phyloP scores from a whole-genome alignment of 495 filamentous ascomycete species.

The Penicillium soppii region DNA sequence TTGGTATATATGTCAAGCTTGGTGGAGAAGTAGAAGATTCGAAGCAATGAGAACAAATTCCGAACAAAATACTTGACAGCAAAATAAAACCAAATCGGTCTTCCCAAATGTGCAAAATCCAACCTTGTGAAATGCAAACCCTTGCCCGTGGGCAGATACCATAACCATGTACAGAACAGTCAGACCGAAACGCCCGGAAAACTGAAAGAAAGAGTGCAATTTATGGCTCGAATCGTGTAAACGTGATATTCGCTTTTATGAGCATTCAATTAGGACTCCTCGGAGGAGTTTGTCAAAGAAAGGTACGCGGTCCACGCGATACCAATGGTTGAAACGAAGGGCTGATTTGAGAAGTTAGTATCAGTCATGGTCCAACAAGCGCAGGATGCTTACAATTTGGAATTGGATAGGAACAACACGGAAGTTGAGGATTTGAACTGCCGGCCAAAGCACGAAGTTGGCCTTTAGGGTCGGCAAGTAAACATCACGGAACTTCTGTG shows the following conservation, averaged over 20 bases:
- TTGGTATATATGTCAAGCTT: not conserved
- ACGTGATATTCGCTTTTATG: slow-evolving; percentile 13
- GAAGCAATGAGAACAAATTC: not conserved
- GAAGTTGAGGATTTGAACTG: slow-evolving; percentile 97
- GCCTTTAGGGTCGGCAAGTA: slow-evolving; percentile 93
- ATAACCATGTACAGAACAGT: slow-evolving; percentile 17
- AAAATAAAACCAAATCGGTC: not conserved
- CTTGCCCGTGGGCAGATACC: slow-evolving; percentile 2
- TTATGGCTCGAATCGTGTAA: slow-evolving; percentile 17
- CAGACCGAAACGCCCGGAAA: slow-evolving; percentile 19
- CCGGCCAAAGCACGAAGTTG: slow-evolving; percentile 94
- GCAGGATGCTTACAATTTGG: slow-evolving; percentile 74
- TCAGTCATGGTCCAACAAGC: not conserved
- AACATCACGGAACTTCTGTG: slow-evolving; percentile 85
- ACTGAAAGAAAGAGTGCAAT: slow-evolving; percentile 6
- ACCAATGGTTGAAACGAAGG: slow-evolving; percentile 93
- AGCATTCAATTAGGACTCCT: slow-evolving; percentile 49
- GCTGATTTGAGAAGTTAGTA: slow-evolving; percentile 50
- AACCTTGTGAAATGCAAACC: slow-evolving; percentile 22
- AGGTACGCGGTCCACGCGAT: slow-evolving; percentile 99
- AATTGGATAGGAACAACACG: slow-evolving; percentile 92
- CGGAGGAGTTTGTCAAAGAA: slow-evolving; percentile 86
- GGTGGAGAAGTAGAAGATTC: not conserved
- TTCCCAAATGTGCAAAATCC: slow-evolving; percentile 5
- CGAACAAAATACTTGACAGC: not conserved